A percentile compares a stretch with the other conserved stretches of the same genome.
Evolutionary conservation across 208 protist species (phyloP).

Genomic region (Acanthamoeba healyi): DNA sequence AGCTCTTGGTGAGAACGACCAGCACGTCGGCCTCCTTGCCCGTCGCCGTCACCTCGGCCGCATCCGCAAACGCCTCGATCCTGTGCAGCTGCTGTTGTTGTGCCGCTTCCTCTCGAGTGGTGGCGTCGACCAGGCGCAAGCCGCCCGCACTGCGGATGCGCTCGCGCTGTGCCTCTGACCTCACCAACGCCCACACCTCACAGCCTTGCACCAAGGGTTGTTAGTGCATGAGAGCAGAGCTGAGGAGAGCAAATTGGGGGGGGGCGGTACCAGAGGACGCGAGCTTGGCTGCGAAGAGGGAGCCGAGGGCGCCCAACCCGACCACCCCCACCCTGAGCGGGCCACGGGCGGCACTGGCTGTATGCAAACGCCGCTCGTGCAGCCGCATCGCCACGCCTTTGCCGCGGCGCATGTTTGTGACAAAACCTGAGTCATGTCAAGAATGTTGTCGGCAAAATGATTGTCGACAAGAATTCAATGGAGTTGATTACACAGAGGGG

Average conservation of each 20-base stretch:
- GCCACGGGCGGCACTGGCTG: too few relatives aligned
- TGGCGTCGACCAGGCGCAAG: neutral
- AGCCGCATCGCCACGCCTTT: too few relatives aligned
- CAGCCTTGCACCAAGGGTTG: neutral
- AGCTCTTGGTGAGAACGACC: slow-evolving; percentile 13
- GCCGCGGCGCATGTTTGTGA: too few relatives aligned
- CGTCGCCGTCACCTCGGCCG: neutral
- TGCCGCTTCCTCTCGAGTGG: neutral
- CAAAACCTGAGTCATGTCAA: too few relatives aligned
- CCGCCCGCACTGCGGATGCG: neutral
- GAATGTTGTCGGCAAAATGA: too few relatives aligned
- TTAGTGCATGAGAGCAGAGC: too few relatives aligned
- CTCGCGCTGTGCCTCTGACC: slow-evolving; percentile 2
- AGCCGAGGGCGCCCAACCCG: neutral
- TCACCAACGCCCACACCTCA: slow-evolving; percentile 7
- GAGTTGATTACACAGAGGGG: too few relatives aligned
- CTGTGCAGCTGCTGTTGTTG: neutral
- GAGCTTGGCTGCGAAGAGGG: slow-evolving; percentile 19
- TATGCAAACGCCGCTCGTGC: too few relatives aligned
- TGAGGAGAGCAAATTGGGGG: neutral
- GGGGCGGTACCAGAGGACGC: neutral
- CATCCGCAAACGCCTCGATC: neutral
- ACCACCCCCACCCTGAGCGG: slow-evolving; percentile 14
- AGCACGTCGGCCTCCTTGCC: neutral
- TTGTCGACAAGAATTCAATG: too few relatives aligned